Evolutionary conservation across 2,329 filamentous ascomycete genomes (phyloP).

Genomic region (Leptosphaerulina australis): DNA sequence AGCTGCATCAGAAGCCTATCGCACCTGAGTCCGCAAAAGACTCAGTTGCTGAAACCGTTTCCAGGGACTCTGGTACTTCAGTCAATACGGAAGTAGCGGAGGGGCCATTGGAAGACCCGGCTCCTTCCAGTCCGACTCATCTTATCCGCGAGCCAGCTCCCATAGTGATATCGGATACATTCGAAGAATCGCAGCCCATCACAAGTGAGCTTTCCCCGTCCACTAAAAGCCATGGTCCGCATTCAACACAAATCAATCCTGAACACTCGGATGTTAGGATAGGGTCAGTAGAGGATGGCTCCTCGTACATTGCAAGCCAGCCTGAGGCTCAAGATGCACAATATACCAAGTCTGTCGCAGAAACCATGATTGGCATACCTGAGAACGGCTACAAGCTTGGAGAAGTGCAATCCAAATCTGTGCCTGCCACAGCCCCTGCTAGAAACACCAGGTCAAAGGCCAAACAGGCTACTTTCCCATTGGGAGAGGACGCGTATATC

Average conservation of each 20-base stretch:
- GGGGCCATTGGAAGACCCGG: too few species aligned
- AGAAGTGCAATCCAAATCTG: slow-evolving; percentile 26
- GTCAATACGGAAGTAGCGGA: too few species aligned
- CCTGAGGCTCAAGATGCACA: slow-evolving; percentile 4
- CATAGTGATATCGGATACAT: not conserved
- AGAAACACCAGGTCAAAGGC: slow-evolving; percentile 43
- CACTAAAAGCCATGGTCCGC: too few species aligned
- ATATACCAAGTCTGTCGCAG: slow-evolving; percentile 5
- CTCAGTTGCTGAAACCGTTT: not conserved
- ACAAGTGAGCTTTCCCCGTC: not conserved
- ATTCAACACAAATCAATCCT: not conserved
- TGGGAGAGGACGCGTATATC: slow-evolving; percentile 21
- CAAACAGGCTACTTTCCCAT: slow-evolving; percentile 32
- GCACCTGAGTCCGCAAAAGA: not conserved
- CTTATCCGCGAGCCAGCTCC: not conserved
- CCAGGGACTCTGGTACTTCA: too few species aligned
- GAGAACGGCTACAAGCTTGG: slow-evolving; percentile 31
- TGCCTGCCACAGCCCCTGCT: slow-evolving; percentile 34
- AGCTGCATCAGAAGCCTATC: not conserved
- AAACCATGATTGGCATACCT: slow-evolving; percentile 27
- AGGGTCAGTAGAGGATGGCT: slow-evolving; percentile 40
- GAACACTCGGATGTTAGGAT: slow-evolving; percentile 33
- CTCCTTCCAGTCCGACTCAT: not conserved
- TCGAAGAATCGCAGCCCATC: not conserved
- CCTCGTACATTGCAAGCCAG: slow-evolving; percentile 12